Percentiles rank a stretch among this genome's conserved stretches.
Conservation (phyloP, 768 basidiomycete genomes). For the Lanmaoa pseudosensibilis region DNA sequence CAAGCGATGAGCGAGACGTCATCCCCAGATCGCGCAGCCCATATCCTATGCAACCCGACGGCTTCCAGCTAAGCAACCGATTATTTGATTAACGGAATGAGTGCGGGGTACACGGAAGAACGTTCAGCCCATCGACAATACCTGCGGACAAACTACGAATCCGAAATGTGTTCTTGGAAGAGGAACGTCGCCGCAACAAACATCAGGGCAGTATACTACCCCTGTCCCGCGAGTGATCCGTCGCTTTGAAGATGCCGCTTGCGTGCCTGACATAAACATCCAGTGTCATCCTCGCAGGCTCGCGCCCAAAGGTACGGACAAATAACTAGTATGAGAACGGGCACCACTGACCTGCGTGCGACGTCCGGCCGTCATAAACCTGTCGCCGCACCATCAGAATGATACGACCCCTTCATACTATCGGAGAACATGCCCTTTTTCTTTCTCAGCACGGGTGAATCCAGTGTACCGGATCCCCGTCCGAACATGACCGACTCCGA, state of each 20-base stretch:
- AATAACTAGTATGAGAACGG: neutral
- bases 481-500: neutral
- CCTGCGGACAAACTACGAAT: neutral
- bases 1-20: neutral
- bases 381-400: neutral
- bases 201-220: neutral
- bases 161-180: no score
- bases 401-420: neutral
- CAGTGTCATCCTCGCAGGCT: neutral
- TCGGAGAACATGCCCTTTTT: neutral
- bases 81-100: neutral
- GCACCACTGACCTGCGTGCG: slow-evolving; percentile 15
- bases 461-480: neutral
- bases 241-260: neutral
- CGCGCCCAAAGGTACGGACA: neutral
- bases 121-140: neutral
- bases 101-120: neutral
- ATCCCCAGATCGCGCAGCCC: neutral
- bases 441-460: neutral
- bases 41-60: neutral
- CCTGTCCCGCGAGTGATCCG: neutral
- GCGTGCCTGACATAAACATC: neutral
- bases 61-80: neutral
- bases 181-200: neutral
- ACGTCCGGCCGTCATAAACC: neutral